phyloP scores from a whole-genome alignment of 1,284 basidiomycete genomes.

The Filobasidium uniguttulatum region DNA sequence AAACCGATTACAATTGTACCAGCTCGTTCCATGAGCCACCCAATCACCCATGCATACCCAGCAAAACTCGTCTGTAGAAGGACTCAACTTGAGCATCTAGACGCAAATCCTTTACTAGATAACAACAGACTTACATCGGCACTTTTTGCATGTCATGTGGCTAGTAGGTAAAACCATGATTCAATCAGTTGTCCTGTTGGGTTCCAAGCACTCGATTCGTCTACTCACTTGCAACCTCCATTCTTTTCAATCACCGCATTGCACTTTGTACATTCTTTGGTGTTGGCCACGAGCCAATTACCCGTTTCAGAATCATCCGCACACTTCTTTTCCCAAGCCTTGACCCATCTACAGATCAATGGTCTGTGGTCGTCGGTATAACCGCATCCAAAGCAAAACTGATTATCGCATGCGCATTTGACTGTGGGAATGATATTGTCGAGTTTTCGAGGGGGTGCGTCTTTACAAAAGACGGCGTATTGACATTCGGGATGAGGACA shows the following conservation, averaged over 20 bases:
- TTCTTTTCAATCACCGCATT: slow-evolving; percentile 98
- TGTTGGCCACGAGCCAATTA: slow-evolving; percentile 99
- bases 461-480: slow-evolving; percentile 78
- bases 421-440: slow-evolving; percentile 78
- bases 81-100: slow-evolving; percentile 46
- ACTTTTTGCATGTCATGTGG: slow-evolving; percentile 99
- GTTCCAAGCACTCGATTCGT: not conserved
- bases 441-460: slow-evolving; percentile 58
- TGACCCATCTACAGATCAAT: slow-evolving; percentile 74
- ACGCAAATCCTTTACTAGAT: not conserved
- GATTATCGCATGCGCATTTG: slow-evolving; percentile 54
- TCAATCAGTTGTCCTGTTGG: not conserved
- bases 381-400: slow-evolving; percentile 83
- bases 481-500: slow-evolving; percentile 64
- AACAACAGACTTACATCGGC: slow-evolving; percentile 55
- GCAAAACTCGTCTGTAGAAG: slow-evolving; percentile 43
- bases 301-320: slow-evolving; percentile 95
- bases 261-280: slow-evolving; percentile 92
- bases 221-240: slow-evolving; percentile 88
- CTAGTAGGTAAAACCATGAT: slow-evolving; percentile 36
- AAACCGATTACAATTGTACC: slow-evolving; percentile 96
- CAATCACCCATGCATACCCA: slow-evolving; percentile 67
- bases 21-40: slow-evolving; percentile 92
- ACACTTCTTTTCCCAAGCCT: slow-evolving; percentile 94
- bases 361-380: slow-evolving; percentile 80